These are phyloP conservation scores for Suillus paluster DNA, from an alignment of 768 basidiomycete genomes.

Conservation along the genomic window DNA sequence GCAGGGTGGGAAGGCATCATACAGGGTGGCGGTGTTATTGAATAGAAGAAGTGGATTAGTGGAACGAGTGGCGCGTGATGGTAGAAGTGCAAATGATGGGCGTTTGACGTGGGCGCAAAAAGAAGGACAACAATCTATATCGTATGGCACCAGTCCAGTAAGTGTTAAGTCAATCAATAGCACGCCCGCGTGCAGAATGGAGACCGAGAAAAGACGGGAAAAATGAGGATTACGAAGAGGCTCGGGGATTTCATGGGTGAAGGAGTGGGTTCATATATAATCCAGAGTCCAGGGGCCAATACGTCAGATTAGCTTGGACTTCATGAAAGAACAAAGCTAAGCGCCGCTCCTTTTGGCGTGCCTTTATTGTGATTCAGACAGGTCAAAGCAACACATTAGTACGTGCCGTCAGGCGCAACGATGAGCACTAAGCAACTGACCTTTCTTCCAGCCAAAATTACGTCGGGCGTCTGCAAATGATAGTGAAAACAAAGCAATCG, in stretches of 20 bases:
- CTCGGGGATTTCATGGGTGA: constrained; percentile 15
- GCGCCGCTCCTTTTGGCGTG: constrained; percentile 9
- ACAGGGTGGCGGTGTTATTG: constrained; percentile 8
- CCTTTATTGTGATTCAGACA: constrained; percentile 15
- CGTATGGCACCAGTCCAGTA: constrained; percentile 9
- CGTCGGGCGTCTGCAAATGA: constrained; percentile 2
- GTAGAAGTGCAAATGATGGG: background rate
- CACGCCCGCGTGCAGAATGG: constrained; percentile 18
- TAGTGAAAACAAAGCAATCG: constrained; percentile 17
- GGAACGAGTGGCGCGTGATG: constrained; percentile 5
- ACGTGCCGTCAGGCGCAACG: background rate
- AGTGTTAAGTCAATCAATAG: too few species aligned
- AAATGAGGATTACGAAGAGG: constrained; percentile 12
- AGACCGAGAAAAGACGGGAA: constrained; percentile 9
- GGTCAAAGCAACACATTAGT: background rate
- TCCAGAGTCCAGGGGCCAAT: background rate
- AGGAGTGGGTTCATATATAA: constrained; percentile 26
- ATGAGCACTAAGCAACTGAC: background rate
- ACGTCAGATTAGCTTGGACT: background rate
- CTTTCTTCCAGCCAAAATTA: constrained; percentile 5
- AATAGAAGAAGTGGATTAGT: constrained; percentile 6
- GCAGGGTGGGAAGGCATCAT: constrained; percentile 14
- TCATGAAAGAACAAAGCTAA: constrained; percentile 12
- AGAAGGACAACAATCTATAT: constrained; percentile 3
- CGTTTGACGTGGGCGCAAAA: constrained; percentile 5